Base-by-base conservation (phyloP, 2,329 filamentous ascomycete genomes). In the Ophiostoma tasmaniense region DNA sequence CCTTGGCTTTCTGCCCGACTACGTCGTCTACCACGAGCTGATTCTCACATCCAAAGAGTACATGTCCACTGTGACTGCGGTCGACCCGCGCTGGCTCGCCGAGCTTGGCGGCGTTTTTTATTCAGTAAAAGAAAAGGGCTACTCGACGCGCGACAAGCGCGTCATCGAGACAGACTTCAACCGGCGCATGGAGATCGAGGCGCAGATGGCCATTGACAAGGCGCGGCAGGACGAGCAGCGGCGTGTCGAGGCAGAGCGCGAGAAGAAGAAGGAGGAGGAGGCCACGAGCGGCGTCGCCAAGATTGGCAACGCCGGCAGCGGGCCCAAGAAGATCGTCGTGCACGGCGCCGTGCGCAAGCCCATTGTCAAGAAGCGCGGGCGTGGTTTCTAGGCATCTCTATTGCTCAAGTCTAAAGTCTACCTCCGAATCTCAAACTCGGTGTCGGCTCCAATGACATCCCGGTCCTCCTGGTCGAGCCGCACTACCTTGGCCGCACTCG, bases 31-130 rank as follows among this genome's bases (percentile, higher is more conserved):
- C 79, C 95, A 99, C 82, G 95, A 99, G 79, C 86, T 99, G 70
- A 97, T 99, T 74, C 87, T 99, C 71, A 99, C 95, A 0, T 92
- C 89, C 69, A 97, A 97, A 77, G 95, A 98, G 77, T 99, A 98
- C 81, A 97, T 99, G 88, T 96, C 92, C 2, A 97, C 92, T 4
- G 95, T 99, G 11, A 99, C 95, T 4, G 88, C 92, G 0, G 95
- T 99, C 1, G 95, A 99, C 77, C 94, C 95, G 67, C 92, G 96
- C 77, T 99, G 95, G 95, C 86, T 99, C 55, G 95, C 95, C 7
- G 95, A 99, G 77, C 83, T 99, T 6, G 95, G 96, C 42, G 95
- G 93, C 1, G 95, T 99, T 0, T 99, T 99, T 78, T 99, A 98
- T 79, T 95, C 90, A 1, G 86, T 99, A 76, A 97, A 97, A 80